Evolutionary conservation across 2,329 filamentous ascomycete species (phyloP).

Genomic region (Colletotrichum shisoi): DNA sequence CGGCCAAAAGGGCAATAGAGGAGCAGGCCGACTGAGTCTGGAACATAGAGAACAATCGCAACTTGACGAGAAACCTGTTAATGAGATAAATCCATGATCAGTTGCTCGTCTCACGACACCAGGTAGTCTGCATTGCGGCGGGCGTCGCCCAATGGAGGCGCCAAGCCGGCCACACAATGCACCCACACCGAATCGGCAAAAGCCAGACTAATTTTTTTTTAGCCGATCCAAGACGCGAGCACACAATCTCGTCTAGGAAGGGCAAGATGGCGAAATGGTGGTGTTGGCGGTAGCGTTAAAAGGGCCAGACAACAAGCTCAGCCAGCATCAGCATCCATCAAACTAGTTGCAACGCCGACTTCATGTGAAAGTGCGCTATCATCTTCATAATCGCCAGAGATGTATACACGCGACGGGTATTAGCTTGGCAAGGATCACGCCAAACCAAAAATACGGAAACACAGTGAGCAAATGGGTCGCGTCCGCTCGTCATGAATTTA

Average conservation of each 20-base stretch:
- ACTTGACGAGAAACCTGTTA: constrained; percentile 8
- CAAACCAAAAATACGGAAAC: constrained; percentile 8
- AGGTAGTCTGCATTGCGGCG: constrained; percentile 11
- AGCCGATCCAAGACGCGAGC: constrained; percentile 15
- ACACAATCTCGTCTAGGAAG: background rate
- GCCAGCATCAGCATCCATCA: constrained; percentile 13
- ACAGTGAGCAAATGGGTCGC: constrained; percentile 1
- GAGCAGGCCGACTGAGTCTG: too few relatives aligned
- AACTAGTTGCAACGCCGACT: constrained; percentile 10
- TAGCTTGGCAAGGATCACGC: background rate
- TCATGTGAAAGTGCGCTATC: background rate
- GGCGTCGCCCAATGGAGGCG: constrained; percentile 12
- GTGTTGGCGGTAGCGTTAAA: background rate
- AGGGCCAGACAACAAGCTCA: constrained; percentile 4
- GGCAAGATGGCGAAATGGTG: background rate
- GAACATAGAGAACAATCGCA: too few relatives aligned
- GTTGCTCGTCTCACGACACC: constrained; percentile 14
- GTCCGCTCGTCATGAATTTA: constrained; percentile 15
- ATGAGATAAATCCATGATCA: constrained; percentile 10
- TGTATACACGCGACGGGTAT: background rate
- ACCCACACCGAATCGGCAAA: constrained; percentile 16
- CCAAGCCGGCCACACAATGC: constrained; percentile 21
- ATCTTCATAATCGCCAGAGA: background rate
- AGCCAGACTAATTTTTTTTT: constrained; percentile 14
- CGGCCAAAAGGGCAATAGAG: too few relatives aligned